Evolutionary conservation across 2,329 filamentous ascomycete genomes (phyloP), one percentile per base, ranked within the genome.

Genomic region (Exophiala calicioides): DNA sequence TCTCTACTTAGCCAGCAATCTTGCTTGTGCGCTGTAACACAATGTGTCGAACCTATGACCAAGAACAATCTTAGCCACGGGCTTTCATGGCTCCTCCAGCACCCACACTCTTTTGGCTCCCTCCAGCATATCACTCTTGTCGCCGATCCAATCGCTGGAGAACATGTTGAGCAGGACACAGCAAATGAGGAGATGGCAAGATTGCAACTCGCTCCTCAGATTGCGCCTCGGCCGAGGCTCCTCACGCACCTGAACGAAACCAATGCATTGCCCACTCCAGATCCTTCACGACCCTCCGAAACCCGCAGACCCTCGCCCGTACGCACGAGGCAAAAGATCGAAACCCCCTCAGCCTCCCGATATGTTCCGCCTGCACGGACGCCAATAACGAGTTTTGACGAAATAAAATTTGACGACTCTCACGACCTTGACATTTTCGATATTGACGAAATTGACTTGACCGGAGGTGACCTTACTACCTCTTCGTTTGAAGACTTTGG

Each of bases 21-120:
- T n/a, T n/a, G n/a, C n/a, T n/a, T n/a, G n/a, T 18, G 15, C 12
- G 18, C 20, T 41, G 36, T 27, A 40, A 29, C 45, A 49, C 43
- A 9, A 55, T 55, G 52, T 20, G 38, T 42, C 48, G 44, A 32
- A 66, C 65, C 63, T 67, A 75, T 75, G 72, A 74, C 72, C 62
- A 73, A 65, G 58, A 67, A 71, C 62, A 75, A 75, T 56, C 55
- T 75, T 42, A 59, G 61, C 41, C 57, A 62, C 56, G 70, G 73
- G 61, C 65, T 75, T 47, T 62, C 66, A 63, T 75, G 72, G 72
- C 68, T 75, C 47, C 54, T 75, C 54, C 64, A 55, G 38, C 46
- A 55, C 63, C 47, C 67, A 64, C 63, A 65, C 64, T 58, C 64
- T 37, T 52, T 57, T 52, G 50, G 47, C 30, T 44, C 39, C 30